Percentiles rank a stretch among this genome's conserved stretches.
Evolutionary conservation across 2,329 filamentous ascomycete species (phyloP).

Genomic region (Pseudogymnoascus pannorum): DNA sequence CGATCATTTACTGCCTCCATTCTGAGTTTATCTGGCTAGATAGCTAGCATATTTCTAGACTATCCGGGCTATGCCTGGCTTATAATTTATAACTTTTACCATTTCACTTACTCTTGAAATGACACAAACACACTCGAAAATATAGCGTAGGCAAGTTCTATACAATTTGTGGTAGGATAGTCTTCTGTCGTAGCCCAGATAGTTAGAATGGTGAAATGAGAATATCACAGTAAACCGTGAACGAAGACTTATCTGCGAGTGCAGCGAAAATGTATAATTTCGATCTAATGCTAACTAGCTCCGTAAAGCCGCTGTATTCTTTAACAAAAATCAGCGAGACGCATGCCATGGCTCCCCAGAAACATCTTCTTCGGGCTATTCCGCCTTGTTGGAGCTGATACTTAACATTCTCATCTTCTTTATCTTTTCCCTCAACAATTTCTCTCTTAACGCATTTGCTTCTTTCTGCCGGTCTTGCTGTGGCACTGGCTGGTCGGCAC

Average conservation of each 20-base stretch:
- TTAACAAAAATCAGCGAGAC: not conserved
- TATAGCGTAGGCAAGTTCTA: not conserved
- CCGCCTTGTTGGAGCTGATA: conserved; percentile 25
- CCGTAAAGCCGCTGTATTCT: not conserved
- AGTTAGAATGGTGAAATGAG: not conserved
- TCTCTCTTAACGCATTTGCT: conserved; percentile 42
- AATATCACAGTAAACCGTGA: not conserved
- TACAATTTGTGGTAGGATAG: not conserved
- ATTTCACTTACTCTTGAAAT: not conserved
- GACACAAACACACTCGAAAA: not conserved
- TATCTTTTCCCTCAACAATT: conserved; percentile 45
- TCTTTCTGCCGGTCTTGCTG: conserved; percentile 33
- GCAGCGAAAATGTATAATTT: not conserved
- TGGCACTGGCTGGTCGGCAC: not conserved
- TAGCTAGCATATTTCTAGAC: not conserved
- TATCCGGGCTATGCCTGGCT: not conserved
- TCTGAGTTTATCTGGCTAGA: not conserved
- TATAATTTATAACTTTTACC: not conserved
- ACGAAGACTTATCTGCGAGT: not conserved
- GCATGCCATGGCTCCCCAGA: not conserved
- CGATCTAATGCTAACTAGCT: not conserved
- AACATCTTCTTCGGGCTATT: not conserved
- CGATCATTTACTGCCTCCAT: not conserved
- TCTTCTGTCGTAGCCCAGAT: not conserved
- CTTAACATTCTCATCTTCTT: conserved; percentile 49